Base-by-base conservation (phyloP, 495 filamentous ascomycete genomes). In the Penicillium subrubescens region DNA sequence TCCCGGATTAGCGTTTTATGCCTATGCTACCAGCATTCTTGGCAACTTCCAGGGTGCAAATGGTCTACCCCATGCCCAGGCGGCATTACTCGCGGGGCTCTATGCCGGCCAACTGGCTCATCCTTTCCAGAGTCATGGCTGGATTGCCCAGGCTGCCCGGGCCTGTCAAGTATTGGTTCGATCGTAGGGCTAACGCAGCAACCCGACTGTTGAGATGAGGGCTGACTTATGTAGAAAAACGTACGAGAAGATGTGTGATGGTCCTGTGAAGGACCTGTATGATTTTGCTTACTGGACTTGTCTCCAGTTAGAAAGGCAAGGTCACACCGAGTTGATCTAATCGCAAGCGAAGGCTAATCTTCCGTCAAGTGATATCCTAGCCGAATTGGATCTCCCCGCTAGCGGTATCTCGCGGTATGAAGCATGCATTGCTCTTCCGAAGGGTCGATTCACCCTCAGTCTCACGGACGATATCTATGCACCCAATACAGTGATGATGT, bases 251-350 rank as follows among this genome's bases (percentile, higher is more conserved):
- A n/a, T n/a, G n/a, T n/a, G n/a, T n/a, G n/a, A n/a, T n/a, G n/a
- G n/a, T n/a, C n/a, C n/a, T n/a, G n/a, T n/a, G n/a, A n/a, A 73
- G 51, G 86, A 89, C 66, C 81, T 90, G 44, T 81, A 90, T 55
- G 81, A 89, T 37, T 89, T 95, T 66, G 92, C 92, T 8, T 97
- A 92, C 67, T 99, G 94, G 94, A 95, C 94, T 10, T 96, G 92
- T 71, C 79, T 97, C 67, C 95, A 97, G 67, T 82, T 98, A 23
- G 95, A 99, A 78, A 97, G 95, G n/a, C n/a, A n/a, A n/a, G n/a
- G n/a, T n/a, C n/a, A n/a, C n/a, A n/a, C n/a, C n/a, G n/a, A n/a
- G n/a, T n/a, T 79, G 95, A 99, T 75, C 90, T 99, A 46, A 80
- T 97, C 34, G 95, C 95, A 11, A n/a, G n/a, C n/a, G n/a, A 95